Conservation (phyloP, 2,329 filamentous ascomycete species). For the Scytalidium sp. region DNA sequence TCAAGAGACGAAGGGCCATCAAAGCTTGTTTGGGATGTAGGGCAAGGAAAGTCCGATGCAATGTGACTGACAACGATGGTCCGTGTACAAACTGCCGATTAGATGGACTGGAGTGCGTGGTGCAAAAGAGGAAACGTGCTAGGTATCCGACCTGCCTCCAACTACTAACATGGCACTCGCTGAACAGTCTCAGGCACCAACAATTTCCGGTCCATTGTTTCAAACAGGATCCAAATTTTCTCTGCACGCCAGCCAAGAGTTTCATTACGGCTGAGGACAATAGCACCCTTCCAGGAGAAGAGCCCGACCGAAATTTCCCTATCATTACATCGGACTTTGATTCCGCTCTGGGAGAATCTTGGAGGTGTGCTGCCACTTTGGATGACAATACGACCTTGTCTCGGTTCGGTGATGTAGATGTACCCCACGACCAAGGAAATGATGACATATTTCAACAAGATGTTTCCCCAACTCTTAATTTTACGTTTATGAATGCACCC, state of each 20-base stretch:
- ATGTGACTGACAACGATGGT: background rate
- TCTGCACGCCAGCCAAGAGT: background rate
- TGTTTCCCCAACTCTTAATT: background rate
- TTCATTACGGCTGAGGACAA: background rate
- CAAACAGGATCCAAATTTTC: background rate
- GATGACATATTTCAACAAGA: background rate
- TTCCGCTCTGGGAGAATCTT: background rate
- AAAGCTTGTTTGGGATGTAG: conserved; percentile 2
- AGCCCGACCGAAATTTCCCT: background rate
- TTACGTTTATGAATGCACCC: background rate
- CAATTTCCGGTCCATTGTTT: background rate
- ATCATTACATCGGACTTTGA: background rate
- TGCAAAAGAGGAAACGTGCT: conserved; percentile 5
- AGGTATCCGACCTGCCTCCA: conserved; percentile 14
- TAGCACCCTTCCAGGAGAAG: background rate
- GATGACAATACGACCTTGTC: conserved; percentile 2
- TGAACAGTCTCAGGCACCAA: conserved; percentile 13
- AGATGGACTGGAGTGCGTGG: background rate
- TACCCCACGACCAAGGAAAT: background rate
- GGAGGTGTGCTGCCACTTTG: background rate
- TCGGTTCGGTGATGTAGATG: background rate
- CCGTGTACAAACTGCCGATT: conserved; percentile 3
- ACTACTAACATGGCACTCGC: conserved; percentile 17
- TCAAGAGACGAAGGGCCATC: background rate
- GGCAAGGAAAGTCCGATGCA: conserved; percentile 2